Conservation (phyloP, 2,329 filamentous ascomycete species). For the Gaeumannomyces tritici region DNA sequence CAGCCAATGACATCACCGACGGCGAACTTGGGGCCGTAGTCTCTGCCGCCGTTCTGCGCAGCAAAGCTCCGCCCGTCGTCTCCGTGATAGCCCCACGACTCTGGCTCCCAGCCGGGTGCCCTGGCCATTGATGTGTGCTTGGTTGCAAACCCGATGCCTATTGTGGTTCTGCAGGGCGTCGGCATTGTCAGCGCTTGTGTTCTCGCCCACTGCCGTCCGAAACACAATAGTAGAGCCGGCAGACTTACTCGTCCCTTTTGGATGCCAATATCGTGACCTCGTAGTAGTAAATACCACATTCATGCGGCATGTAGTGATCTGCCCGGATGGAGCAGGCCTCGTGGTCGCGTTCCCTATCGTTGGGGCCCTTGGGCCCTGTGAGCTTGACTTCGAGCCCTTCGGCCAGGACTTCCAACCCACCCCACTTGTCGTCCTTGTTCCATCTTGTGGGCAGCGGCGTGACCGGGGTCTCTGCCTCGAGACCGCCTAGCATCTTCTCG, state of each 20-base stretch:
- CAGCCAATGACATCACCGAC: conserved; percentile 53
- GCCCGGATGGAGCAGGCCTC: conserved; percentile 78
- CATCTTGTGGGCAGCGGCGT: conserved; percentile 70
- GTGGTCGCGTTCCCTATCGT: conserved; percentile 40
- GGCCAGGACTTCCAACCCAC: conserved; percentile 58
- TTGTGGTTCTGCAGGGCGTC: conserved; percentile 38
- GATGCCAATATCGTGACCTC: conserved; percentile 52
- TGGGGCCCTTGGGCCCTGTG: conserved; percentile 32
- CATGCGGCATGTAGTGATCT: conserved; percentile 76
- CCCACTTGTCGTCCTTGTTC: conserved; percentile 70
- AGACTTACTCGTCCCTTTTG: conserved; percentile 45
- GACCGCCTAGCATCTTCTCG: conserved; percentile 49
- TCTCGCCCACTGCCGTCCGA: neutral
- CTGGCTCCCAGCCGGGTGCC: conserved; percentile 56
- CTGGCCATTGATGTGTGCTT: conserved; percentile 43
- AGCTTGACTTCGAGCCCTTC: conserved; percentile 64
- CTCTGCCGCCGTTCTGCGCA: conserved; percentile 44
- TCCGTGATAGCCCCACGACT: conserved; percentile 61
- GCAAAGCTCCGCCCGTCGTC: conserved; percentile 56
- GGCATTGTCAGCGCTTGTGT: neutral
- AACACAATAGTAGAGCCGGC: neutral
- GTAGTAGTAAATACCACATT: conserved; percentile 92
- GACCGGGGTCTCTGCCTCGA: conserved; percentile 48
- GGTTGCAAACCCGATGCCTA: conserved; percentile 53
- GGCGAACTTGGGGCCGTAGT: conserved; percentile 47